Evolutionary conservation across 495 filamentous ascomycete genomes (phyloP).

Genomic region (Paragyromitra xinjiangensis): DNA sequence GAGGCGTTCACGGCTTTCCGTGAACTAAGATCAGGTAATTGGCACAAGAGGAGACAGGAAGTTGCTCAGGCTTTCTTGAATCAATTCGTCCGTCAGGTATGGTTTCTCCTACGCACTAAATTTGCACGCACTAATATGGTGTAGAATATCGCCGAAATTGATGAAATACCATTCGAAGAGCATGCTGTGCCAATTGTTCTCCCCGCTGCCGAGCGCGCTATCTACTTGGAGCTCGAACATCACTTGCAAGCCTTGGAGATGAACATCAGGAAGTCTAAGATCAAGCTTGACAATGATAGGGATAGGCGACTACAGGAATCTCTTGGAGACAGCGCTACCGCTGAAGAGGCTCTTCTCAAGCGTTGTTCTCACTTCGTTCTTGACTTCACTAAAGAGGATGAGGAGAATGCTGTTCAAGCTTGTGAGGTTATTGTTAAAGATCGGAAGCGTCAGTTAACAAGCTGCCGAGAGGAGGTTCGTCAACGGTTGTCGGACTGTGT

Average conservation of each 20-base stretch:
- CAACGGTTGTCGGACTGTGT: constrained; percentile 57
- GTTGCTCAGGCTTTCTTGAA: constrained; percentile 66
- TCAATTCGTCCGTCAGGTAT: constrained; percentile 63
- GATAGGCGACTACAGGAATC: constrained; percentile 61
- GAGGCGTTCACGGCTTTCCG: constrained; percentile 64
- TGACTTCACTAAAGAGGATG: constrained; percentile 53
- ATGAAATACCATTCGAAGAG: constrained; percentile 60
- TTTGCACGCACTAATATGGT: constrained; percentile 12
- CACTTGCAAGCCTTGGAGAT: constrained; percentile 61
- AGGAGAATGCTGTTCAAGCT: constrained; percentile 58
- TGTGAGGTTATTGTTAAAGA: constrained; percentile 58
- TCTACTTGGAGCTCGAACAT: constrained; percentile 64
- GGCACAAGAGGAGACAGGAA: constrained; percentile 64
- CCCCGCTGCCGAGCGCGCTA: constrained; percentile 60
- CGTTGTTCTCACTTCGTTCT: constrained; percentile 61
- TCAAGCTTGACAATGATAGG: constrained; percentile 60
- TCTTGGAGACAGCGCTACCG: constrained; percentile 60
- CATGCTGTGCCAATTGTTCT: constrained; percentile 60
- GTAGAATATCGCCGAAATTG: constrained; percentile 62
- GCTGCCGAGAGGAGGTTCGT: constrained; percentile 57
- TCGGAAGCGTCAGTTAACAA: constrained; percentile 57
- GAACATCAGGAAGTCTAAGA: constrained; percentile 59
- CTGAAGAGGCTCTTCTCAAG: constrained; percentile 64
- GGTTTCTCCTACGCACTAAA: not conserved
- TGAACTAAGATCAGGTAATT: constrained; percentile 61